These are phyloP conservation scores for Pichia cephalocereana DNA, from an alignment of 805 yeast species.

Conservation along the genomic window DNA sequence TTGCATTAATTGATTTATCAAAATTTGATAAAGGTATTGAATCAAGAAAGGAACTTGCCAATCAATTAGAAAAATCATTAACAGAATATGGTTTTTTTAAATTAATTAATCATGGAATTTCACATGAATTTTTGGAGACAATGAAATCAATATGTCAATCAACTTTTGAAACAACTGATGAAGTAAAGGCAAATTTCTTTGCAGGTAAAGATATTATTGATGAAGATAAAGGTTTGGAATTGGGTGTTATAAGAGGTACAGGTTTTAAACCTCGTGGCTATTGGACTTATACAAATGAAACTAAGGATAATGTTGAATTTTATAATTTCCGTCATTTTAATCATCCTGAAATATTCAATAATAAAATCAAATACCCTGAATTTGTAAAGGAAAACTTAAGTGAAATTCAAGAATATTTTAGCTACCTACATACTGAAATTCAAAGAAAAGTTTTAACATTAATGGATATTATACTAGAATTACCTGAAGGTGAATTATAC, in stretches of 20 bases:
- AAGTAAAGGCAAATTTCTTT: constrained; percentile 27
- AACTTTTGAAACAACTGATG: constrained; percentile 31
- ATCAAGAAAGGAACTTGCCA: constrained; percentile 27
- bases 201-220: constrained; percentile 28
- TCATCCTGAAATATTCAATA: constrained; percentile 26
- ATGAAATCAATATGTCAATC: constrained; percentile 33
- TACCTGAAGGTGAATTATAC: constrained; percentile 38
- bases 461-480: constrained; percentile 36
- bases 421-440: constrained; percentile 29
- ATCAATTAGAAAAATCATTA: constrained; percentile 30
- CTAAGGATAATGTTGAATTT: constrained; percentile 35
- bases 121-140: constrained; percentile 23
- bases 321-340: constrained; percentile 34
- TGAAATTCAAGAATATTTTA: constrained; percentile 32
- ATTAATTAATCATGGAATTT: constrained; percentile 32
- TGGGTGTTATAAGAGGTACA: constrained; percentile 38
- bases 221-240: constrained; percentile 19
- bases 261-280: constrained; percentile 42
- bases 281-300: constrained; percentile 37
- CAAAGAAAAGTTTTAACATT: constrained; percentile 29
- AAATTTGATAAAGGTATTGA: constrained; percentile 26
- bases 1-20: constrained; percentile 30
- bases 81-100: constrained; percentile 37
- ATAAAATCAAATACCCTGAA: constrained; percentile 30
- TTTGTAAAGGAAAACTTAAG: constrained; percentile 29